These are phyloP conservation scores for Teratosphaeria destructans DNA, from an alignment of 2,329 filamentous ascomycete genomes.

Conservation along the genomic window DNA sequence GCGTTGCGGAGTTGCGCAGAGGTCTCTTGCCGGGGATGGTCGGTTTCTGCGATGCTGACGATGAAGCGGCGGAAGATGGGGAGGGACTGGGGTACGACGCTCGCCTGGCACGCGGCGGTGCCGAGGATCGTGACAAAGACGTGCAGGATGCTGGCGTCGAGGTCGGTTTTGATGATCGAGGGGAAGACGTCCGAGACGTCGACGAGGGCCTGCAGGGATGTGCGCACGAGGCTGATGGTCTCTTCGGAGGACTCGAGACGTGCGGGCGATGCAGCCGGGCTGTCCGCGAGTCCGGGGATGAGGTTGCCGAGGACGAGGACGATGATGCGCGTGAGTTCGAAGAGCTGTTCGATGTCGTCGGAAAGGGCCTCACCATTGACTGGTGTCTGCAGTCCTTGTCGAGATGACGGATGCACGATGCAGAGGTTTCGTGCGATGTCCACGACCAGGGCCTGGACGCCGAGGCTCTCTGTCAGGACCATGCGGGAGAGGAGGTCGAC, in stretches of 20 bases:
- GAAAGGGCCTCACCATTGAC: constrained; percentile 56
- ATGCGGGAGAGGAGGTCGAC: constrained; percentile 92
- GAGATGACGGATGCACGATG: constrained; percentile 80
- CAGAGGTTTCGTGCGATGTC: constrained; percentile 87
- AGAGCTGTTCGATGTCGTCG: constrained; percentile 95
- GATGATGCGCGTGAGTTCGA: constrained; percentile 92
- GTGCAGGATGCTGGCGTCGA: constrained; percentile 93
- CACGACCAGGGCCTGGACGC: constrained; percentile 85
- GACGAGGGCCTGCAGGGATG: constrained; percentile 76
- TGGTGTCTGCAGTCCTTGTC: constrained; percentile 40
- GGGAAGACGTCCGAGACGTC: constrained; percentile 95
- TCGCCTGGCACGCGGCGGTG: constrained; percentile 74
- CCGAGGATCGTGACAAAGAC: constrained; percentile 90
- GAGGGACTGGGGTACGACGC: constrained; percentile 80
- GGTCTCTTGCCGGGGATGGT: constrained; percentile 32
- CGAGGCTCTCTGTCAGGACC: constrained; percentile 78
- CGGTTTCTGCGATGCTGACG: constrained; percentile 51
- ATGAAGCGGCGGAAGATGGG: constrained; percentile 90
- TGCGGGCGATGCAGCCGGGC: constrained; percentile 14
- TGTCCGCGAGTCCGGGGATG: constrained; percentile 68
- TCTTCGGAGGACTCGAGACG: constrained; percentile 67
- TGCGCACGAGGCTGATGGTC: constrained; percentile 66
- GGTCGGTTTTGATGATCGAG: constrained; percentile 87
- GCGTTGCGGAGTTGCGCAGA: constrained; percentile 69
- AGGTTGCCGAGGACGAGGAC: constrained; percentile 83